A percentile compares a stretch with the other conserved stretches of the same genome.
Conservation (phyloP, 1,139 yeast genomes). For the Sugiyamaella xylanicola region DNA sequence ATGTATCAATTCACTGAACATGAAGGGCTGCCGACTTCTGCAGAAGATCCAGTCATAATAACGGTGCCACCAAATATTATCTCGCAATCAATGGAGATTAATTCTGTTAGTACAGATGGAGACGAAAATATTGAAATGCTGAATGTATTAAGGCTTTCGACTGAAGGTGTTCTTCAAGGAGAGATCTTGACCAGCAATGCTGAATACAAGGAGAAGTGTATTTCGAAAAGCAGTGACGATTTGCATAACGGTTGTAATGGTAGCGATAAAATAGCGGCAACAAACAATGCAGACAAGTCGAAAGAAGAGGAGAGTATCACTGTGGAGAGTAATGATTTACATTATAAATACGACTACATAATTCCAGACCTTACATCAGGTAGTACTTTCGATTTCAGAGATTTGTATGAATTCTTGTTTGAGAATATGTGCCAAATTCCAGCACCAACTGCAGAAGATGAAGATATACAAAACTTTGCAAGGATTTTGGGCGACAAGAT, state of each 20-base stretch:
- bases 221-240: no score
- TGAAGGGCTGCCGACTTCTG: slow-evolving; percentile 46
- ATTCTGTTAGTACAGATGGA: slow-evolving; percentile 21
- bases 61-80: slow-evolving; percentile 24
- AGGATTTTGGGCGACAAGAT: slow-evolving; percentile 20
- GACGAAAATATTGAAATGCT: slow-evolving; percentile 7
- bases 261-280: no score
- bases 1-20: slow-evolving; percentile 49
- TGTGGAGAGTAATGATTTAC: not conserved
- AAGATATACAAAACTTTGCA: slow-evolving; percentile 18
- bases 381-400: slow-evolving; percentile 23
- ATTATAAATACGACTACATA: slow-evolving; percentile 17
- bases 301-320: slow-evolving; percentile 7
- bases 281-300: no score
- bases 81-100: slow-evolving; percentile 15
- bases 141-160: slow-evolving; percentile 24
- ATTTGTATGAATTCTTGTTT: slow-evolving; percentile 24
- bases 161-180: slow-evolving; percentile 35
- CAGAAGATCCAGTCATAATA: slow-evolving; percentile 47
- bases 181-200: slow-evolving; percentile 24
- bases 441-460: slow-evolving; percentile 3
- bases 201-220: not conserved
- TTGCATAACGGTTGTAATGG: no score
- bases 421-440: slow-evolving; percentile 18
- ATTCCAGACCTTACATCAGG: slow-evolving; percentile 3